Evolutionary conservation across 2,329 filamentous ascomycete genomes (phyloP), one percentile per base, ranked within the genome.

Genomic region (Penicillium sp.): DNA sequence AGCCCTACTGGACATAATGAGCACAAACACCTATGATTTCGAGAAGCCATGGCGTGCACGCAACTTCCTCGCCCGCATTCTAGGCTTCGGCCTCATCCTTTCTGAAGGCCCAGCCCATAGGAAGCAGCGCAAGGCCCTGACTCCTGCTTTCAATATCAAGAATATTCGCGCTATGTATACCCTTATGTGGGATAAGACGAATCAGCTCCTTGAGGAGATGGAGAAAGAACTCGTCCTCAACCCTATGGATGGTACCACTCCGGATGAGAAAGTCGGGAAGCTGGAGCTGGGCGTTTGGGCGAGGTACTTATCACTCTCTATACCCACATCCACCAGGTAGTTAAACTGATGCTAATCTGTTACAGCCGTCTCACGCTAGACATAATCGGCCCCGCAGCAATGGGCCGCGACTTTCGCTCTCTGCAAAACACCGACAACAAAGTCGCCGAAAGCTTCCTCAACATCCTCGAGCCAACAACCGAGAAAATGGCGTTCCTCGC

Each of bases 351-450:
- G 5, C 26, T 41, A n/a, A n/a, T n/a, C n/a, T n/a, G n/a, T n/a
- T n/a, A n/a, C n/a, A 70, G 68, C 29, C 78, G 82, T 3, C 76
- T 80, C 2, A 83, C 81, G 0, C 75, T 84, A 7, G 82, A 84
- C 54, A 82, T 84, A 37, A 84, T 85, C 43, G 82, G 82, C 1
- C 68, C 80, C 1, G 80, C 80, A 1, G 82, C 80, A 12, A 79
- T 84, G 74, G 80, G 80, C 7, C 74, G 79, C 21, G 82, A 84
- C 55, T 85, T 85, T 58, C 70, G 78, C 40, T 74, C 80, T 0
- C 66, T 84, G 1, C 65, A 75, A 4, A 72, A 83, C 46, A 76
- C 77, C 0, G 66, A 76, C 36, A 83, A 80, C 61, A 75, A 78
- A 51, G 73, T 84, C n/a, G 78, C 77, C 33, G 67, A 73, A 34